These are phyloP conservation scores for Letharia columbiana DNA, from an alignment of 495 filamentous ascomycete species.

Conservation along the genomic window DNA sequence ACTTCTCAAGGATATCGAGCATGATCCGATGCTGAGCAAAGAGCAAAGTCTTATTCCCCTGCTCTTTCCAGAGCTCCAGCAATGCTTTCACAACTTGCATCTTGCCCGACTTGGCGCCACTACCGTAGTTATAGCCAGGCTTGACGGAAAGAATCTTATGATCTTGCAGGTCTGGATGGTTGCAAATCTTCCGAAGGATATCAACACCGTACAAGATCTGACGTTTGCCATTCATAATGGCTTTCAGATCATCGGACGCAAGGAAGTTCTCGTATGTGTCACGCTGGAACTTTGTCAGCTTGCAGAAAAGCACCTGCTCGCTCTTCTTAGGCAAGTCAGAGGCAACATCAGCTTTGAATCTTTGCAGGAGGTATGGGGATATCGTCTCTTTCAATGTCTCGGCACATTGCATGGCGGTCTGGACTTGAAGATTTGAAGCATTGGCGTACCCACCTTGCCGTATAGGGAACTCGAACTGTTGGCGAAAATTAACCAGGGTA, in stretches of 20 bases:
- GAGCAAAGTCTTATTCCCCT: conserved; percentile 82
- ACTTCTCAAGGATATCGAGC: conserved; percentile 84
- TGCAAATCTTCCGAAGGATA: conserved; percentile 90
- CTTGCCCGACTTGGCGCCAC: conserved; percentile 70
- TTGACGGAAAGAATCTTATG: conserved; percentile 52
- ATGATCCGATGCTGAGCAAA: conserved; percentile 89
- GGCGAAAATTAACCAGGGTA: conserved; percentile 79
- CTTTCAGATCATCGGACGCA: conserved; percentile 69
- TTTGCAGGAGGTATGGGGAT: conserved; percentile 83
- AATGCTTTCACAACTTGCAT: conserved; percentile 86
- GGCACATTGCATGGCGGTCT: conserved; percentile 84
- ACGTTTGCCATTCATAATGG: conserved; percentile 62
- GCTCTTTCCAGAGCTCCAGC: conserved; percentile 73
- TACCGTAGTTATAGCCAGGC: conserved; percentile 62
- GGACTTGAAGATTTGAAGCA: conserved; percentile 82
- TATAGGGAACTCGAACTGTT: conserved; percentile 87
- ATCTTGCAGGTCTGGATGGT: conserved; percentile 82
- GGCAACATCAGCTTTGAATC: conserved; percentile 88
- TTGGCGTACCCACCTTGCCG: conserved; percentile 86
- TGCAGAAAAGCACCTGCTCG: conserved; percentile 92
- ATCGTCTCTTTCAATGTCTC: conserved; percentile 86
- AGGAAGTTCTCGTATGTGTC: conserved; percentile 72
- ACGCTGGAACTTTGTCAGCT: conserved; percentile 68
- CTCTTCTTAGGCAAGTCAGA: conserved; percentile 88
- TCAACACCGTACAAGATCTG: conserved; percentile 84